A percentile compares a stretch with the other conserved stretches of the same genome.
phyloP scores from a whole-genome alignment of 768 basidiomycete genomes.

The Boletus reticulatus region DNA sequence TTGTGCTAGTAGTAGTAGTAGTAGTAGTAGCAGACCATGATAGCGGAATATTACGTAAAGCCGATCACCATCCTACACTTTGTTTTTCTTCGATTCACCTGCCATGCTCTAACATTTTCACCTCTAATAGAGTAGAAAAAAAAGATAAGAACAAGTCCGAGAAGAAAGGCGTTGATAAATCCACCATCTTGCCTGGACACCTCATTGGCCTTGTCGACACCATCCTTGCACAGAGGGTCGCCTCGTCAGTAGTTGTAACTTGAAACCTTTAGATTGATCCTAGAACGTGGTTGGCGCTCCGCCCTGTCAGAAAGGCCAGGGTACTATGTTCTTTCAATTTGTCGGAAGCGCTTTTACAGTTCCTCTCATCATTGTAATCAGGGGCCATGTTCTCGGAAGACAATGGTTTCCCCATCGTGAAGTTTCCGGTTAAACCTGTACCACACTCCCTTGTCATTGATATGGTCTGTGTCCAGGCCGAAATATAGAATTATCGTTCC shows the following conservation, averaged over 20 bases:
- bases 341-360: not conserved
- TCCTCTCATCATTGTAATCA: not conserved
- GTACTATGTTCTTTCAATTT: too few species aligned
- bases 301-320: not conserved
- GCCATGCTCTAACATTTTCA: too few species aligned
- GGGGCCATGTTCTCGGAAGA: not conserved
- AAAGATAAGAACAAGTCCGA: too few species aligned
- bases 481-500: too few species aligned
- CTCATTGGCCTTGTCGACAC: not conserved
- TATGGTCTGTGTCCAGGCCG: too few species aligned
- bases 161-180: not conserved
- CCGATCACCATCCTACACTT: too few species aligned
- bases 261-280: not conserved
- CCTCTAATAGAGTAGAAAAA: too few species aligned
- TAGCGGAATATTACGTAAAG: too few species aligned
- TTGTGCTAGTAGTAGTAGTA: conserved; percentile 26
- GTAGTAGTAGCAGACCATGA: too few species aligned
- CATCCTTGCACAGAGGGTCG: not conserved
- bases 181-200: not conserved
- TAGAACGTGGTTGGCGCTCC: not conserved
- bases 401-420: not conserved
- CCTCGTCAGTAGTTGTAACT: not conserved
- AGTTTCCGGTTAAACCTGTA: too few species aligned
- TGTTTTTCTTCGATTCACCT: too few species aligned
- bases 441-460: too few species aligned